Evolutionary conservation across 495 filamentous ascomycete species (phyloP).

Genomic region (Neurospora sp.): DNA sequence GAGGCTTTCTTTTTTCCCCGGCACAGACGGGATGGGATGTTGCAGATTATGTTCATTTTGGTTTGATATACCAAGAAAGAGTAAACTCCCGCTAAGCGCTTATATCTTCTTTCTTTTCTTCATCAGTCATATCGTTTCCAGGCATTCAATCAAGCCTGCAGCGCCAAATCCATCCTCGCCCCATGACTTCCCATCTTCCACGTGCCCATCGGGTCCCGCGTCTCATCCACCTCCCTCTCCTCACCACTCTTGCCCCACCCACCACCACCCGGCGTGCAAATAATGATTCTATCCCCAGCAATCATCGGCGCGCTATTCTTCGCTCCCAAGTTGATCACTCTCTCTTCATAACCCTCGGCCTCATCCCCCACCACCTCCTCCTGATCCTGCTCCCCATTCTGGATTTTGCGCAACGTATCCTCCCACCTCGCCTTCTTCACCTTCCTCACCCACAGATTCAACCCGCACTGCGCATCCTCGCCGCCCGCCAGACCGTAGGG

Average conservation of each 20-base stretch:
- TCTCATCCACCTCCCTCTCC: constrained; percentile 31
- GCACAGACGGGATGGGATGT: neutral
- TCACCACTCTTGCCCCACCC: constrained; percentile 58
- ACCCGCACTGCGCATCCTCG: constrained; percentile 62
- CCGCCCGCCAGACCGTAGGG: constrained; percentile 91
- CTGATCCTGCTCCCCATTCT: constrained; percentile 18
- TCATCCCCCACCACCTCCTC: constrained; percentile 19
- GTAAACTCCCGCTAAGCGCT: neutral
- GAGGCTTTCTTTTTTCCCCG: neutral
- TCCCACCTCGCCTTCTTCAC: constrained; percentile 41
- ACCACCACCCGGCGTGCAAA: constrained; percentile 60
- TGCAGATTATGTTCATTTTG: neutral
- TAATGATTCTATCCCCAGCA: constrained; percentile 74
- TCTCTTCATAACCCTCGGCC: constrained; percentile 44
- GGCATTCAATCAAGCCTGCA: constrained; percentile 27
- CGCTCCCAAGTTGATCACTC: constrained; percentile 73
- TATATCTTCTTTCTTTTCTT: neutral
- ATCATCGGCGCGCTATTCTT: constrained; percentile 91
- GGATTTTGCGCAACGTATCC: constrained; percentile 26
- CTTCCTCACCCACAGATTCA: constrained; percentile 80
- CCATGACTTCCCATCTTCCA: constrained; percentile 54
- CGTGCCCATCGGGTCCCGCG: constrained; percentile 43
- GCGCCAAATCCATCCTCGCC: constrained; percentile 40
- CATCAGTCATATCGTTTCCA: neutral
- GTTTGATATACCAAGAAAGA: neutral